These are phyloP conservation scores for Actinomucor elegans DNA, from an alignment of 371 early-diverging fungal species.

Conservation along the genomic window DNA sequence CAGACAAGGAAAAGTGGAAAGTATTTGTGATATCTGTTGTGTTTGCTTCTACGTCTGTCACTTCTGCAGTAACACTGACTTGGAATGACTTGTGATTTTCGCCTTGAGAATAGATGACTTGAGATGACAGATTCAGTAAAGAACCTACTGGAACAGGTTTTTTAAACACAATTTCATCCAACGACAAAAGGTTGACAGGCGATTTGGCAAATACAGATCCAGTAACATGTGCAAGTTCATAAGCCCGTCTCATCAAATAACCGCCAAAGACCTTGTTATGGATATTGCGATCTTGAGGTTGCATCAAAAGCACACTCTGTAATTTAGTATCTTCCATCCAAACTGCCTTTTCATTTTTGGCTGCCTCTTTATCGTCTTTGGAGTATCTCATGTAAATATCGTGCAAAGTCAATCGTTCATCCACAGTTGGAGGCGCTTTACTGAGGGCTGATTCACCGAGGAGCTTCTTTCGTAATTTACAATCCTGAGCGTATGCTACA, in stretches of 20 bases:
- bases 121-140: conserved; percentile 69
- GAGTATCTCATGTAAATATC: conserved; percentile 71
- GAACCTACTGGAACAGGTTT: conserved; percentile 92
- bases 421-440: conserved; percentile 76
- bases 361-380: conserved; percentile 30
- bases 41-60: conserved; percentile 65
- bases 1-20: conserved; percentile 82
- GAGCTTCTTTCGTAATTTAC: conserved; percentile 67
- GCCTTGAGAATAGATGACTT: conserved; percentile 69
- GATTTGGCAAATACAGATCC: conserved; percentile 64
- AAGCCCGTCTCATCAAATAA: conserved; percentile 72
- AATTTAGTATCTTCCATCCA: conserved; percentile 83
- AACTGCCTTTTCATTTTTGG: background rate
- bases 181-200: conserved; percentile 59
- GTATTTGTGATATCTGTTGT: conserved; percentile 72
- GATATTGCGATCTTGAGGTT: conserved; percentile 88
- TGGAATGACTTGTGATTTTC: conserved; percentile 62
- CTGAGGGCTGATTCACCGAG: conserved; percentile 57
- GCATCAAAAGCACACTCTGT: conserved; percentile 69
- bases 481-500: conserved; percentile 71
- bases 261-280: conserved; percentile 93
- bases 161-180: conserved; percentile 88
- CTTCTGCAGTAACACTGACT: conserved; percentile 77
- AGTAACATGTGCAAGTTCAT: conserved; percentile 78
- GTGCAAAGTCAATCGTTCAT: conserved; percentile 84